phyloP scores from a whole-genome alignment of 2,329 filamentous ascomycete species.

The Fonsecaea erecta region DNA sequence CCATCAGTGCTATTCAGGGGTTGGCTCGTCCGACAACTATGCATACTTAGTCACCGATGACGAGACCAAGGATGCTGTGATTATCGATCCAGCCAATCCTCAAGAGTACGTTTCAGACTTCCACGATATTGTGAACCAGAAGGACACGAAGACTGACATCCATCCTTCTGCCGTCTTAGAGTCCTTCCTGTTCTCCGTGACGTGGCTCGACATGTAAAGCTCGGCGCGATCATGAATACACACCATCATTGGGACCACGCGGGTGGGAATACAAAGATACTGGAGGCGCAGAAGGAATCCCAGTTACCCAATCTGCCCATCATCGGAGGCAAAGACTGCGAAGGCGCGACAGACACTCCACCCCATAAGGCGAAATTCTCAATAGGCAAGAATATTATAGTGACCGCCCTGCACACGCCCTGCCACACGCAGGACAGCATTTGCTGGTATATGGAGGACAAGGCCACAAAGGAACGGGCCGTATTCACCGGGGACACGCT shows the following conservation, averaged over 20 bases:
- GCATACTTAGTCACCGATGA: constrained; percentile 58
- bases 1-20: constrained; percentile 37
- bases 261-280: constrained; percentile 82
- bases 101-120: constrained; percentile 48
- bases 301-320: constrained; percentile 72
- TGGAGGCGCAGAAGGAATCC: constrained; percentile 61
- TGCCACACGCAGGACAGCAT: constrained; percentile 99
- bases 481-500: constrained; percentile 97
- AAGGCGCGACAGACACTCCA: constrained; percentile 77
- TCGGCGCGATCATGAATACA: constrained; percentile 91
- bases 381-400: constrained; percentile 76
- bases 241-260: constrained; percentile 97
- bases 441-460: constrained; percentile 87
- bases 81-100: constrained; percentile 58
- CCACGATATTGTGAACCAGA: background rate
- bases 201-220: constrained; percentile 73
- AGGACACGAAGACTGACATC: background rate
- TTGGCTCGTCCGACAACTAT: constrained; percentile 54
- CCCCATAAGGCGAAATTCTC: constrained; percentile 76
- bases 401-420: constrained; percentile 90
- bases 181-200: constrained; percentile 58
- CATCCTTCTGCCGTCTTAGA: constrained; percentile 11
- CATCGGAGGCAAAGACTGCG: constrained; percentile 86
- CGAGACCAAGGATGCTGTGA: constrained; percentile 54
- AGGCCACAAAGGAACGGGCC: constrained; percentile 61